Percentiles rank a stretch among this genome's conserved stretches.
Conservation (phyloP, 2,329 filamentous ascomycete species). For the Ceratocystis ficicola region DNA sequence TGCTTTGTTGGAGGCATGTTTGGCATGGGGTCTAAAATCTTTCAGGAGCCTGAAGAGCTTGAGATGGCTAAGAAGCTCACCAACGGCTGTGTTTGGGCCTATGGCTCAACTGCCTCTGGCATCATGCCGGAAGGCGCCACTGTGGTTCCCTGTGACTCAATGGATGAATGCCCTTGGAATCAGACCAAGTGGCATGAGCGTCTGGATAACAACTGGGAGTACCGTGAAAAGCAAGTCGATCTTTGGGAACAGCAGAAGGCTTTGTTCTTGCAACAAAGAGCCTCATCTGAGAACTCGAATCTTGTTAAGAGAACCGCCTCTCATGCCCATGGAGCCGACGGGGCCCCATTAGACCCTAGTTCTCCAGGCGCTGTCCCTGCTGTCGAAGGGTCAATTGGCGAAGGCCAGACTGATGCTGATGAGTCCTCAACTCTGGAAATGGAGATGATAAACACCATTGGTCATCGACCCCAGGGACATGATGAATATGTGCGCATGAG, state of each 20-base stretch:
- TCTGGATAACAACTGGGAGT: conserved; percentile 37
- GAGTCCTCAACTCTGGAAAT: background rate
- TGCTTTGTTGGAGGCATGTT: conserved; percentile 64
- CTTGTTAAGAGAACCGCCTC: background rate
- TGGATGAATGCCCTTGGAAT: conserved; percentile 41
- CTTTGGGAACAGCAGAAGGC: conserved; percentile 28
- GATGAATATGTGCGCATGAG: conserved; percentile 40
- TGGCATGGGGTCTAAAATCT: conserved; percentile 51
- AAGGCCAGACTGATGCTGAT: background rate
- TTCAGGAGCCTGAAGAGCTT: conserved; percentile 46
- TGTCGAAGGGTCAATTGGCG: background rate
- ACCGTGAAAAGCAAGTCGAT: conserved; percentile 34
- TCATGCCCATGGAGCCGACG: background rate
- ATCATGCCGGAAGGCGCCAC: conserved; percentile 50
- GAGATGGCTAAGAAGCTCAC: conserved; percentile 51
- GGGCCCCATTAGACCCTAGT: background rate
- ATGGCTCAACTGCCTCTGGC: conserved; percentile 46
- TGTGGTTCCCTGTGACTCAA: conserved; percentile 36
- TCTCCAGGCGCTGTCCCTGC: background rate
- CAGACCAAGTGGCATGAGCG: conserved; percentile 37
- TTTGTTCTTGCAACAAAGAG: conserved; percentile 21
- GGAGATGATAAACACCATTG: conserved; percentile 19
- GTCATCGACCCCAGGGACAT: conserved; percentile 37
- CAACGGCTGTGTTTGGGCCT: conserved; percentile 59
- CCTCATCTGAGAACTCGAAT: background rate